Evolutionary conservation across 148 eudicot genomes (phyloP).

Genomic region (Limonium bicolor): DNA sequence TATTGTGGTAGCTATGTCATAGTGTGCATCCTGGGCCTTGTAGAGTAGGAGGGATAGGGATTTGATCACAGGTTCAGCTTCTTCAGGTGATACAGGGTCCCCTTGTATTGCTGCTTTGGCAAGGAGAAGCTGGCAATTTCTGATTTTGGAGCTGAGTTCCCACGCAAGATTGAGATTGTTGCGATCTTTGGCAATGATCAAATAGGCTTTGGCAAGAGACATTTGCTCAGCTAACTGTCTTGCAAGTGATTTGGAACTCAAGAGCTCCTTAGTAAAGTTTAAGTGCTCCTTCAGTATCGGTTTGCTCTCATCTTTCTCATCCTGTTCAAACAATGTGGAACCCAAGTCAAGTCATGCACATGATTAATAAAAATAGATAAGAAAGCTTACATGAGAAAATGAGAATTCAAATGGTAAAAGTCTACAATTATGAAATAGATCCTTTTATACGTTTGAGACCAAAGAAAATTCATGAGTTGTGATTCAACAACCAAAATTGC

Average conservation of each 20-base stretch:
- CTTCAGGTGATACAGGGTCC: slow-evolving; percentile 7
- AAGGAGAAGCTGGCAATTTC: slow-evolving; percentile 12
- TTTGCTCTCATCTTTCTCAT: slow-evolving; percentile 3
- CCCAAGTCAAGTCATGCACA: neutral
- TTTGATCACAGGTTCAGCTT: slow-evolving; percentile 9
- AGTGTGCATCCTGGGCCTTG: slow-evolving; percentile 14
- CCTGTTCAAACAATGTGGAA: neutral
- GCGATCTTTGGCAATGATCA: slow-evolving; percentile 16
- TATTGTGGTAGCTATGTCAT: slow-evolving; percentile 15
- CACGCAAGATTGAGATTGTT: slow-evolving; percentile 11
- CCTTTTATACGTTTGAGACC: neutral
- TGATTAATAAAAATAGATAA: neutral
- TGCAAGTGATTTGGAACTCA: slow-evolving; percentile 8
- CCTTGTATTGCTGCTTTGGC: slow-evolving; percentile 11
- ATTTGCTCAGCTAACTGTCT: slow-evolving; percentile 16
- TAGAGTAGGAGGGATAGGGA: slow-evolving; percentile 8
- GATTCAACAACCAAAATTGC: too few relatives aligned
- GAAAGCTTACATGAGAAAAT: neutral
- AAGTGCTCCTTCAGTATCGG: neutral
- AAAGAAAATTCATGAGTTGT: neutral
- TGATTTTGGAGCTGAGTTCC: slow-evolving; percentile 14
- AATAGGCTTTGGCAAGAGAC: slow-evolving; percentile 10
- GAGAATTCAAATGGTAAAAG: neutral
- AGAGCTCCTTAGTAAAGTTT: slow-evolving; percentile 9
- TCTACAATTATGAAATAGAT: neutral